phyloP scores from a whole-genome alignment of 1,139 yeast genomes.

The Wickerhamiella infanticola region DNA sequence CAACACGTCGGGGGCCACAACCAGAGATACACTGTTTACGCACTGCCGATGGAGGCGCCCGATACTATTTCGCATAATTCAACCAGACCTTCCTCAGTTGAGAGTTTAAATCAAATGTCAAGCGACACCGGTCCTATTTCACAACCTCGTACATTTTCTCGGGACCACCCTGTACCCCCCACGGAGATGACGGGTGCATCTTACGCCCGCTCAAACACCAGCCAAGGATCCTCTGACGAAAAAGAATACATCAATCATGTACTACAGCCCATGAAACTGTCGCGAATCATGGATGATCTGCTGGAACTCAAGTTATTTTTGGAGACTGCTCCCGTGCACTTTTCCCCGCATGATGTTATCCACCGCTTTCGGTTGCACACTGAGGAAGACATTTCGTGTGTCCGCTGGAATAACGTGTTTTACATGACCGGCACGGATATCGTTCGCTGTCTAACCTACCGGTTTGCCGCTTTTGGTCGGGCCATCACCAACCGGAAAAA shows the following conservation, averaged over 20 bases:
- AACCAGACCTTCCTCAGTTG: not conserved
- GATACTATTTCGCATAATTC: not conserved
- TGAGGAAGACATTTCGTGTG: conserved; percentile 84
- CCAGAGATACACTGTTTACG: too few species aligned
- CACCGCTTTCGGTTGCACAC: conserved; percentile 72
- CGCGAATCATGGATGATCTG: conserved; percentile 6
- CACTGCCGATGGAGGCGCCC: not conserved
- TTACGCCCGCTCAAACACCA: too few species aligned
- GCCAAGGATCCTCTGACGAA: not conserved
- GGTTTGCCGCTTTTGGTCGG: conserved; percentile 84
- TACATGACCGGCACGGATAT: conserved; percentile 94
- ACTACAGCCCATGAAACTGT: not conserved
- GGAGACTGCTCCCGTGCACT: conserved; percentile 87
- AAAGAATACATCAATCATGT: not conserved
- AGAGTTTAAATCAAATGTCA: too few species aligned
- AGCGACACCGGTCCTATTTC: too few species aligned
- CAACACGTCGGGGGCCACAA: too few species aligned
- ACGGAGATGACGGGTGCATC: too few species aligned
- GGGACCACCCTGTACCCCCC: too few species aligned
- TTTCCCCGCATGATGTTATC: conserved; percentile 83
- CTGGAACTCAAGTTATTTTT: conserved; percentile 49
- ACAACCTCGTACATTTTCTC: too few species aligned
- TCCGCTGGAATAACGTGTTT: conserved; percentile 80
- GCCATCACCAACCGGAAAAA: conserved; percentile 73
- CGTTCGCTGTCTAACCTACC: conserved; percentile 77